Conservation (phyloP, 2,329 filamentous ascomycete species). For the Penicillium sclerotiorum region DNA sequence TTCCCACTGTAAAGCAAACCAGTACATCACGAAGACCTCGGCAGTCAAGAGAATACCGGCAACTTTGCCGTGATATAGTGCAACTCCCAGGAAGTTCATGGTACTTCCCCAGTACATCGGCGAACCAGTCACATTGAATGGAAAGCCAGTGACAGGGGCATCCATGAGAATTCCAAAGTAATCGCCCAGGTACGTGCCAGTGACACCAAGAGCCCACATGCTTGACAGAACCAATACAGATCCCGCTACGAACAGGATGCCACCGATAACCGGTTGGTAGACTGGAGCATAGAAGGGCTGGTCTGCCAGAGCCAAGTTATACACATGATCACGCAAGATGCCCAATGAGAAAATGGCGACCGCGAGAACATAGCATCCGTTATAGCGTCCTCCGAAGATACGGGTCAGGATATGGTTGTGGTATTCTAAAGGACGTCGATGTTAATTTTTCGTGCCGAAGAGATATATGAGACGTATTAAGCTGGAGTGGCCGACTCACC, state of each 20-base stretch:
- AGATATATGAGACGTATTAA: not conserved
- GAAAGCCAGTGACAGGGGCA: slow-evolving; percentile 88
- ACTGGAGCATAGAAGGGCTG: slow-evolving; percentile 77
- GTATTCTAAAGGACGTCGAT: slow-evolving; percentile 70
- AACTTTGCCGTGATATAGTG: slow-evolving; percentile 81
- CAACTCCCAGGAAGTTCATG: slow-evolving; percentile 86
- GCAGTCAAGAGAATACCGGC: slow-evolving; percentile 77
- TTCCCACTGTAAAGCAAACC: slow-evolving; percentile 80
- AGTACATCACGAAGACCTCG: slow-evolving; percentile 76
- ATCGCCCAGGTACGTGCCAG: slow-evolving; percentile 94
- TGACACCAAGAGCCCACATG: slow-evolving; percentile 90
- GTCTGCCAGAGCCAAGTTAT: slow-evolving; percentile 77
- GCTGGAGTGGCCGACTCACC: slow-evolving; percentile 53
- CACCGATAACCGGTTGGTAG: slow-evolving; percentile 65
- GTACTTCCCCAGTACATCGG: slow-evolving; percentile 98
- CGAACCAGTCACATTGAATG: slow-evolving; percentile 86
- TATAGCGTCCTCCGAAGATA: slow-evolving; percentile 75
- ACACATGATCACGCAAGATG: slow-evolving; percentile 83
- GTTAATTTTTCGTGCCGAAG: slow-evolving; percentile 3
- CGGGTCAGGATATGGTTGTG: slow-evolving; percentile 85
- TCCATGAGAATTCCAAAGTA: slow-evolving; percentile 99
- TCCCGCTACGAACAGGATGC: slow-evolving; percentile 70
- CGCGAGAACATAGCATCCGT: slow-evolving; percentile 88
- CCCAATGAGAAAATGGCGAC: slow-evolving; percentile 88
- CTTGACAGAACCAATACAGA: slow-evolving; percentile 85